These are phyloP conservation scores for Pythium phragmiticola DNA, from an alignment of 352 stramenopile species.

Conservation along the genomic window DNA sequence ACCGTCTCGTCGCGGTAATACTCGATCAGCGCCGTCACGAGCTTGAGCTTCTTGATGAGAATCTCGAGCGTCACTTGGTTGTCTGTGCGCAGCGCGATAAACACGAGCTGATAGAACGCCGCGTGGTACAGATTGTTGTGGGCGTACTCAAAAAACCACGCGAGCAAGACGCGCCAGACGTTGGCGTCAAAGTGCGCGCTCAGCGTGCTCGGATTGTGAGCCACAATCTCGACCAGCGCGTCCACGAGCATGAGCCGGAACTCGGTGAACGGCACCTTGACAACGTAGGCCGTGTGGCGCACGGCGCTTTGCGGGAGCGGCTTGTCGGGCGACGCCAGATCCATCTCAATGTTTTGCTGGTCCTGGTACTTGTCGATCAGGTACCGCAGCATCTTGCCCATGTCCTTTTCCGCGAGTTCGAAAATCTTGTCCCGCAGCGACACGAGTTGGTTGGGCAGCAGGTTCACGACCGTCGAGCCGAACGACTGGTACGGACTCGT, in stretches of 20 bases:
- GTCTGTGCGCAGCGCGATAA: slow-evolving; percentile 84
- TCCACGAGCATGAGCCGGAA: slow-evolving; percentile 86
- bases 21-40: slow-evolving; percentile 83
- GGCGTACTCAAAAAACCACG: slow-evolving; percentile 91
- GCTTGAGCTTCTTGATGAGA: slow-evolving; percentile 86
- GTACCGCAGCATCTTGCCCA: slow-evolving; percentile 69
- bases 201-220: slow-evolving; percentile 72
- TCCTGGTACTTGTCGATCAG: slow-evolving; percentile 75
- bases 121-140: slow-evolving; percentile 92
- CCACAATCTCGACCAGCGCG: slow-evolving; percentile 80
- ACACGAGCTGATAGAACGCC: slow-evolving; percentile 89
- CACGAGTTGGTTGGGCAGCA: slow-evolving; percentile 79
- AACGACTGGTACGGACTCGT: slow-evolving; percentile 87
- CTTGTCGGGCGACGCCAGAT: slow-evolving; percentile 45
- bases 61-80: slow-evolving; percentile 79
- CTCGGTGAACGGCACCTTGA: slow-evolving; percentile 89
- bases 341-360: slow-evolving; percentile 81
- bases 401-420: slow-evolving; percentile 55
- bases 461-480: slow-evolving; percentile 79
- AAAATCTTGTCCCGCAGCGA: slow-evolving; percentile 75
- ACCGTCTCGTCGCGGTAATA: slow-evolving; percentile 66
- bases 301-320: slow-evolving; percentile 63
- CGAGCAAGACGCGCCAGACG: slow-evolving; percentile 84
- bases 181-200: slow-evolving; percentile 74
- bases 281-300: slow-evolving; percentile 85